A percentile compares a stretch with the other conserved stretches of the same genome.
These are phyloP conservation scores for Strigomonas culicis DNA, from an alignment of 208 protist genomes.

Conservation along the genomic window DNA sequence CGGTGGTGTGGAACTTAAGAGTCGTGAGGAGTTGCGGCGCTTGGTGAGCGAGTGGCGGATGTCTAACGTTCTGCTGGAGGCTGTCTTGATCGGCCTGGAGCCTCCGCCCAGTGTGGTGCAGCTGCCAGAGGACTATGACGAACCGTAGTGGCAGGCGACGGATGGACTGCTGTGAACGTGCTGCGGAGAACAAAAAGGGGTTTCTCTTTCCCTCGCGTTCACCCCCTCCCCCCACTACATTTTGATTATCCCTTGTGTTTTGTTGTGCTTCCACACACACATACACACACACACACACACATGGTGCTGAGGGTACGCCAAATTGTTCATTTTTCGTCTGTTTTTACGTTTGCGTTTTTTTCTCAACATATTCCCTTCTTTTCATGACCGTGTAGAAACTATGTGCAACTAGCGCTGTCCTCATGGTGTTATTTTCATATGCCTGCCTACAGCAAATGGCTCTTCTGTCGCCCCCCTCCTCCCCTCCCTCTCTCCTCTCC, in stretches of 20 bases:
- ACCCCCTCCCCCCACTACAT: neutral
- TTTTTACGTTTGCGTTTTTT: conserved; percentile 1
- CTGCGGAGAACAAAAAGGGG: too few relatives aligned
- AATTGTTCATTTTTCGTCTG: neutral
- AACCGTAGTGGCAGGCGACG: too few relatives aligned
- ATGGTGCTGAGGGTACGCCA: neutral
- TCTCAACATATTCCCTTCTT: neutral
- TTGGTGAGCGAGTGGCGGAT: conserved; percentile 20
- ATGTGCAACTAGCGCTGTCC: too few relatives aligned
- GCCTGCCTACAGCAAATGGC: too few relatives aligned
- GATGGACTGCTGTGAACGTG: too few relatives aligned
- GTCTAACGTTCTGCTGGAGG: conserved; percentile 17
- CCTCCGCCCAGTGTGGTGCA: neutral
- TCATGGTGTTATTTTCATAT: too few relatives aligned
- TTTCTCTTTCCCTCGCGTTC: neutral
- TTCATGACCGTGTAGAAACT: too few relatives aligned
- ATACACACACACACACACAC: conserved; percentile 14
- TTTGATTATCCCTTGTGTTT: neutral
- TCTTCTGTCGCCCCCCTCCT: too few relatives aligned
- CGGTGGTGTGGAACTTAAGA: too few relatives aligned
- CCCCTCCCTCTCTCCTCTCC: too few relatives aligned
- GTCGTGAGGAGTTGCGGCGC: conserved; percentile 15
- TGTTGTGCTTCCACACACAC: neutral
- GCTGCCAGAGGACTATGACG: neutral
- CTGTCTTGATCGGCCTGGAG: conserved; percentile 23